Conservation (phyloP, 495 filamentous ascomycete genomes). For the Amniculicola lignicola region DNA sequence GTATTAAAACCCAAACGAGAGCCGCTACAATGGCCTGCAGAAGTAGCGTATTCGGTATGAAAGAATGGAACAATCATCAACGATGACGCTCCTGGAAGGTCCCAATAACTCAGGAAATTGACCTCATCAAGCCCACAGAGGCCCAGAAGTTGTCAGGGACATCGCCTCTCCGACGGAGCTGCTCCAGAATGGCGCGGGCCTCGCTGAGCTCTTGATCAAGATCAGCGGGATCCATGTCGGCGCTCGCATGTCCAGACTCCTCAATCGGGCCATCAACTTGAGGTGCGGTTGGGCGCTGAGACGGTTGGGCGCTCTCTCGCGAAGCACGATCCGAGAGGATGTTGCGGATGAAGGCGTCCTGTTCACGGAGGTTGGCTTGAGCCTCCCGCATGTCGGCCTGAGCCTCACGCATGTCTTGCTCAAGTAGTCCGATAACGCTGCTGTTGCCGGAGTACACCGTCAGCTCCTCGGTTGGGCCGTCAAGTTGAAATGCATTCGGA, state of each 20-base stretch:
- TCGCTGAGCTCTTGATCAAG: slow-evolving; percentile 51
- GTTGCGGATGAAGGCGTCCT: slow-evolving; percentile 62
- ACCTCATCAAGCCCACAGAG: slow-evolving; percentile 58
- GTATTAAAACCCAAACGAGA: background rate
- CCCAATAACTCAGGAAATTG: slow-evolving; percentile 19
- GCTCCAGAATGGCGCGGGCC: slow-evolving; percentile 66
- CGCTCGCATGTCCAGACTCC: too few species aligned
- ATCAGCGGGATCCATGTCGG: slow-evolving; percentile 7
- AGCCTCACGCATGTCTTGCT: background rate
- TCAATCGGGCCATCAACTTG: too few species aligned
- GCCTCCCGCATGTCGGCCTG: background rate
- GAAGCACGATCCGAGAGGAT: too few species aligned
- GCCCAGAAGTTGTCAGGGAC: slow-evolving; percentile 78
- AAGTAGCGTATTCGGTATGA: slow-evolving; percentile 3
- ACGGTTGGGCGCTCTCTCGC: too few species aligned
- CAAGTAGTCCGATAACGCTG: background rate
- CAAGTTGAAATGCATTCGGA: too few species aligned
- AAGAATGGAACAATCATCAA: background rate
- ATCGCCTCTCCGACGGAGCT: slow-evolving; percentile 63
- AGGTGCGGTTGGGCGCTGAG: too few species aligned
- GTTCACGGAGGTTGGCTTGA: slow-evolving; percentile 31
- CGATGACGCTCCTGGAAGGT: slow-evolving; percentile 15
- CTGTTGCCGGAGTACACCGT: background rate
- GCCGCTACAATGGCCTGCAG: slow-evolving; percentile 22
- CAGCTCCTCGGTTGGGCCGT: too few species aligned